Conservation (phyloP, 176 grass and related monocot species). For the Eremochloa ophiuroides region DNA sequence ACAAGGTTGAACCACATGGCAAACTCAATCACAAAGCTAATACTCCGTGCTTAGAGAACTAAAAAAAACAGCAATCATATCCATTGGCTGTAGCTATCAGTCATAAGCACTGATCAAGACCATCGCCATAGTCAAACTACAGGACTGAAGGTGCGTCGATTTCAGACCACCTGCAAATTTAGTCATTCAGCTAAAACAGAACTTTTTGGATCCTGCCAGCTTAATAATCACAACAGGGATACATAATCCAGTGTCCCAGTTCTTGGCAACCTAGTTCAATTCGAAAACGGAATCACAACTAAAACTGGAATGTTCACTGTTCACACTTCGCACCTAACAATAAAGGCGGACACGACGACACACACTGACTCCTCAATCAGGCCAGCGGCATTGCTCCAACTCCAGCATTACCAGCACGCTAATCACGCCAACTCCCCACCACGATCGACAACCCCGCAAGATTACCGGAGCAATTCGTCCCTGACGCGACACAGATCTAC, state of each 20-base stretch:
- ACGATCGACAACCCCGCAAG: background rate
- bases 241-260: background rate
- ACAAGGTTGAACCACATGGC: background rate
- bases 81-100: background rate
- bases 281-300: background rate
- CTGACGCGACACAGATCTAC: constrained; percentile 30
- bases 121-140: background rate
- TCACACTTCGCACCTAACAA: background rate
- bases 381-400: constrained; percentile 19
- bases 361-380: background rate
- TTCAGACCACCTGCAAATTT: background rate
- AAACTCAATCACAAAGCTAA: background rate
- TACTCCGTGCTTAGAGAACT: background rate
- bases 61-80: background rate
- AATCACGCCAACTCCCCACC: background rate
- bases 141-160: background rate
- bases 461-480: background rate
- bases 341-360: background rate
- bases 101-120: background rate
- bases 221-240: background rate
- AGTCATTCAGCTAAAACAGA: background rate
- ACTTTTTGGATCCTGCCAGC: background rate
- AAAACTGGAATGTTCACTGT: background rate
- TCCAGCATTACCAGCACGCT: background rate
- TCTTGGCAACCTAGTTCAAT: background rate